These are phyloP conservation scores for Solanum ossicruentum DNA, from an alignment of 257 asterid species.

Conservation along the genomic window DNA sequence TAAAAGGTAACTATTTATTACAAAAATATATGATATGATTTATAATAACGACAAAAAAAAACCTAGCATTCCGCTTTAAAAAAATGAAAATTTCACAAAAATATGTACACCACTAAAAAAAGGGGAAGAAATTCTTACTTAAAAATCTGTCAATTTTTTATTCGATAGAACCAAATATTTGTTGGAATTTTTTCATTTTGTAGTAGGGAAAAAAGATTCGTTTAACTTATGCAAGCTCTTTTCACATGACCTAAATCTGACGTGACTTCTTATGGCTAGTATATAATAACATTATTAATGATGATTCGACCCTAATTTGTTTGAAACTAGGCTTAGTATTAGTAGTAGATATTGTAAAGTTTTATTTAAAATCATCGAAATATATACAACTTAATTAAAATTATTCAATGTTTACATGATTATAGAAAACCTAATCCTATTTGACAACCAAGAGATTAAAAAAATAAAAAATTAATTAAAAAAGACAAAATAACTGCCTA, in stretches of 20 bases:
- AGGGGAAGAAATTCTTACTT: no score
- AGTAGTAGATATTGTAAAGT: neutral
- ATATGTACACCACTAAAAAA: no score
- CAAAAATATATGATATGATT: neutral
- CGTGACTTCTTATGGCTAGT: neutral
- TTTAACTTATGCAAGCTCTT: neutral
- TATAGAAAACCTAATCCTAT: neutral
- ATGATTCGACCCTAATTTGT: neutral
- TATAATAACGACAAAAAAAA: no score
- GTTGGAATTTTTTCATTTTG: no score
- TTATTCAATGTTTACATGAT: neutral
- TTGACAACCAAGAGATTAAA: neutral
- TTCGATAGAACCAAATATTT: no score
- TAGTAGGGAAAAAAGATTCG: no score
- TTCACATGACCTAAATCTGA: neutral
- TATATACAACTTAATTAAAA: neutral
- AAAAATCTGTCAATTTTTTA: no score
- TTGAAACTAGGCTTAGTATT: neutral
- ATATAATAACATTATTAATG: neutral
- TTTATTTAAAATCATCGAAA: neutral
- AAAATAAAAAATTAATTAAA: neutral
- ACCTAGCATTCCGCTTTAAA: no score
- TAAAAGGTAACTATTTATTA: no score
- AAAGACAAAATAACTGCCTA: neutral
- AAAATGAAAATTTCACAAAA: neutral